Base-by-base conservation (phyloP, 345 rosid species). In the thale cress (Arabidopsis thaliana) region DNA sequence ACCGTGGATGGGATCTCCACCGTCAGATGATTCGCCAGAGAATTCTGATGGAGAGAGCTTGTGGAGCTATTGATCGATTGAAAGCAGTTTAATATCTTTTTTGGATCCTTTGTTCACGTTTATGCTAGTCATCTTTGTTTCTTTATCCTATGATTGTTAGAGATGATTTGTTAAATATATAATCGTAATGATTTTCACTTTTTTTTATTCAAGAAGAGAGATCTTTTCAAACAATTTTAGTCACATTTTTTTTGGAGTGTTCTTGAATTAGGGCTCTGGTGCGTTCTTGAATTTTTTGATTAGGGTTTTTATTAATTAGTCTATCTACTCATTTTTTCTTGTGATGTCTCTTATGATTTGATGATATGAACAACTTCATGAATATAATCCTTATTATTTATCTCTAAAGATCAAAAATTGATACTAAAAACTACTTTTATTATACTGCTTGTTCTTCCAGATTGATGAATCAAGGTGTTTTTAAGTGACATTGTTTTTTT, bases 1-100 rank as follows among this genome's bases (percentile, higher is more conserved):
- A 0, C 98, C 98, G 8, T 84, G 96, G 82, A 82, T 93, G 36
- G 77, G 73, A 68, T 68, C 89, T n/a, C 75, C 90, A 23, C 84
- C 82, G 33, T 76, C 81, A 1, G 89, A 89, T 72, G 83, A 87
- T 62, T 93, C 91, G 2, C 86, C 84, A 7, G 91, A 83, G 82
- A 88, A 82, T 74, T 87, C 86, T 0, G 87, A 85, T 32, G 90
- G 80, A 46, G 97, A 87, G 55, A 86, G 81, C 44, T 74, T 93
- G 12, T 93, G 98, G 98, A 86, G 88, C 82, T 91, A 91, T 71
- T 80, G 61, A 76, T 36, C 28, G 28, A 25, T 46, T 46, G 49
- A 28, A 2, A 2, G 56, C 36, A 13, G 24, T 48, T 61, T 4
- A 41, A 4, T 34, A 8, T 69, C 16, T 8, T 41, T 41, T 16